phyloP scores from a whole-genome alignment of 108 stramenopile genomes.

The Skeletonema potamos region DNA sequence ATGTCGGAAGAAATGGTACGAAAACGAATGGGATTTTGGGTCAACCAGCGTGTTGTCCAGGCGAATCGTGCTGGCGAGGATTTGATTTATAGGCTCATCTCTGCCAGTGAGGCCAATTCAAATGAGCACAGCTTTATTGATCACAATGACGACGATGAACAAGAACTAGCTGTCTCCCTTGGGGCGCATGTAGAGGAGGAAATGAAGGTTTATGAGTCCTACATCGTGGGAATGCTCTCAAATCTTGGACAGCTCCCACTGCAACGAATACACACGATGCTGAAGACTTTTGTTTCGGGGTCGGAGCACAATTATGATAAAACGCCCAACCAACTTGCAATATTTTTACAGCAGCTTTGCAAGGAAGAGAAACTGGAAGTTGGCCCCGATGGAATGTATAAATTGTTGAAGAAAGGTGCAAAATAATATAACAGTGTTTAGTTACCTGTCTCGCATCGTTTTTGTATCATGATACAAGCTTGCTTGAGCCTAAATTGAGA shows the following conservation, averaged over 20 bases:
- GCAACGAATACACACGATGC: conserved; percentile 84
- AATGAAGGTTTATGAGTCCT: conserved; percentile 79
- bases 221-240: conserved; percentile 88
- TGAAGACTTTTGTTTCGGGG: conserved; percentile 88
- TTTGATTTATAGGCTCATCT: conserved; percentile 22
- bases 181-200: conserved; percentile 84
- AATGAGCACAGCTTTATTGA: conserved; percentile 52
- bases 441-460: not conserved
- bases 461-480: conserved; percentile 14
- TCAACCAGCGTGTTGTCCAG: conserved; percentile 79
- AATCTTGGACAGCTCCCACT: conserved; percentile 81
- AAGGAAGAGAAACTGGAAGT: conserved; percentile 83
- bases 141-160: conserved; percentile 60
- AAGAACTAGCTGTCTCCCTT: conserved; percentile 61
- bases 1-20: conserved; percentile 67
- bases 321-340: conserved; percentile 73
- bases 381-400: conserved; percentile 87
- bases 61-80: conserved; percentile 6
- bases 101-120: conserved; percentile 45
- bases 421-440: not conserved
- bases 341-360: conserved; percentile 78
- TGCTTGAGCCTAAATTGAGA: conserved; percentile 19
- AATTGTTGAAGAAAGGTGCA: conserved; percentile 61
- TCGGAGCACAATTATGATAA: conserved; percentile 86
- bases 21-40: conserved; percentile 85